Conservation (phyloP, 352 stramenopile genomes). For the Pythium sp. region DNA sequence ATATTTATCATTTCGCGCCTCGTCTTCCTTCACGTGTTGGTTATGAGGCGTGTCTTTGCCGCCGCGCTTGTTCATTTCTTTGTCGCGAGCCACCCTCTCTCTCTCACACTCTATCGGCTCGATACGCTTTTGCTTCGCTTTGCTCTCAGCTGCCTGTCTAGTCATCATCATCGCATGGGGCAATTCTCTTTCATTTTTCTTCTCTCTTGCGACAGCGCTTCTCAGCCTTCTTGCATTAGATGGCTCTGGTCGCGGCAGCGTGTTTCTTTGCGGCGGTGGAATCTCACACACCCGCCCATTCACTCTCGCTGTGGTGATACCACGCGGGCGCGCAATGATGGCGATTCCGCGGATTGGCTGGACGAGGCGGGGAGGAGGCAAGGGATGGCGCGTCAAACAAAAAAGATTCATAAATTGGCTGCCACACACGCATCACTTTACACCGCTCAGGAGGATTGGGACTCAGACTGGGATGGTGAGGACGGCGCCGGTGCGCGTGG, state of each 20-base stretch:
- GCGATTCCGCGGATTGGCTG: background rate
- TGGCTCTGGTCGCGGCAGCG: background rate
- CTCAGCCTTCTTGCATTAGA: background rate
- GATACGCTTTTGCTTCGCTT: background rate
- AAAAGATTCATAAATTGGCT: slow-evolving; percentile 5
- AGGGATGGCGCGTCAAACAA: background rate
- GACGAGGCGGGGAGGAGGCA: background rate
- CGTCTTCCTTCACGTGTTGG: background rate
- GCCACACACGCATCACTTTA: slow-evolving; percentile 4
- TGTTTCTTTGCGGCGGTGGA: slow-evolving; percentile 1
- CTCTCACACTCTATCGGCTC: background rate
- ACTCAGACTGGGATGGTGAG: background rate
- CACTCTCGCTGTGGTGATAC: background rate
- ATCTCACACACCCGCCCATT: background rate
- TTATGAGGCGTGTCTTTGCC: background rate
- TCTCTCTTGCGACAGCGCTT: background rate
- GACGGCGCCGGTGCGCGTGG: background rate
- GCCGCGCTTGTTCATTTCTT: slow-evolving; percentile 1
- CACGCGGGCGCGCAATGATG: too few species aligned
- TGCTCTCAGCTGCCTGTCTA: background rate
- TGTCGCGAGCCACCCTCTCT: background rate
- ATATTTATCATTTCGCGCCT: background rate
- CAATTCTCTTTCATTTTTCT: slow-evolving; percentile 1
- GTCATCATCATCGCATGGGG: background rate
- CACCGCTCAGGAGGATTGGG: background rate